Percentiles rank a stretch among this genome's conserved stretches.
Evolutionary conservation across 2,329 filamentous ascomycete species (phyloP).

Genomic region (Fusarium globosum): DNA sequence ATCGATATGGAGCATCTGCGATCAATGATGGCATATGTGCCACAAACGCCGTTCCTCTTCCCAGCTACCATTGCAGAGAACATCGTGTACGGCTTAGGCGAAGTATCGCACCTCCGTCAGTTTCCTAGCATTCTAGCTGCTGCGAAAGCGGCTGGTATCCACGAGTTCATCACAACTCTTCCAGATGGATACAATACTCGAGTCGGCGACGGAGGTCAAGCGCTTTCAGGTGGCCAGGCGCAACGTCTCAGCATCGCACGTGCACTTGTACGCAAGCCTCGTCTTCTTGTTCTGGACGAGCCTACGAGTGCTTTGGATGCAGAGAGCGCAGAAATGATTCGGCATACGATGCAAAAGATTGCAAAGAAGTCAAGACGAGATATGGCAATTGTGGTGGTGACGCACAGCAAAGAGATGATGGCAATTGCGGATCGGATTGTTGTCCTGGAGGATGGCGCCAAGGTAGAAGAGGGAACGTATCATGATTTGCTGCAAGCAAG

Average conservation of each 20-base stretch:
- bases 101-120: slow-evolving; percentile 62
- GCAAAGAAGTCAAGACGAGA: slow-evolving; percentile 51
- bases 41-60: slow-evolving; percentile 80
- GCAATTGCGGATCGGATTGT: slow-evolving; percentile 77
- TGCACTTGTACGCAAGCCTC: slow-evolving; percentile 77
- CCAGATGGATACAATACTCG: slow-evolving; percentile 69
- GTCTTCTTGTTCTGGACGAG: slow-evolving; percentile 85
- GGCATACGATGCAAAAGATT: slow-evolving; percentile 69
- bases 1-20: slow-evolving; percentile 72
- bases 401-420: slow-evolving; percentile 90
- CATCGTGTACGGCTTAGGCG: slow-evolving; percentile 80
- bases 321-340: slow-evolving; percentile 72
- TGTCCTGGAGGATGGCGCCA: slow-evolving; percentile 74
- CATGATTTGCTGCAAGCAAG: slow-evolving; percentile 62
- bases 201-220: slow-evolving; percentile 80
- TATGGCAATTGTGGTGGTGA: slow-evolving; percentile 82
- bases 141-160: slow-evolving; percentile 72
- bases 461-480: slow-evolving; percentile 76
- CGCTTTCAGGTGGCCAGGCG: slow-evolving; percentile 82
- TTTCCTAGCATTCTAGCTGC: slow-evolving; percentile 59
- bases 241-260: slow-evolving; percentile 86
- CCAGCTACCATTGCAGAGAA: slow-evolving; percentile 81
- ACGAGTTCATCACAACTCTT: slow-evolving; percentile 80
- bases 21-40: slow-evolving; percentile 72
- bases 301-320: slow-evolving; percentile 84